These are phyloP conservation scores for Nematocida sp. DNA, from an alignment of 371 early-diverging fungal species.

Conservation along the genomic window DNA sequence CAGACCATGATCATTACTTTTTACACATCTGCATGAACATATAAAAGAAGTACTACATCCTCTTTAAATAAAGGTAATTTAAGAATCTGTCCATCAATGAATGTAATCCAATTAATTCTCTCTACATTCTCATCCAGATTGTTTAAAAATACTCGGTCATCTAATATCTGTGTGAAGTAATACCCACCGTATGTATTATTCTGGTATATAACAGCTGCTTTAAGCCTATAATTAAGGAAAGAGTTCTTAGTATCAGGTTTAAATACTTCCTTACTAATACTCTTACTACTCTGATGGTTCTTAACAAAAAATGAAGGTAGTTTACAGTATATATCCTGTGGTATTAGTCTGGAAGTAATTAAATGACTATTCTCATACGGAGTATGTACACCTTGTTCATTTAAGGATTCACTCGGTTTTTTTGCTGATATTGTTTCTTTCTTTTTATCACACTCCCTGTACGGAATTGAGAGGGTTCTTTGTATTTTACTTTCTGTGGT, in stretches of 20 bases:
- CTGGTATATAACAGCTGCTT: slow-evolving; percentile 19
- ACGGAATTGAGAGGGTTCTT: neutral
- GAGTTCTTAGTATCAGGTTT: neutral
- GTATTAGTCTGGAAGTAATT: neutral
- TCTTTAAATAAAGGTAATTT: slow-evolving; percentile 9
- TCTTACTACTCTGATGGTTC: neutral
- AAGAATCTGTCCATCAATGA: slow-evolving; percentile 7
- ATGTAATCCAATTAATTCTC: slow-evolving; percentile 15
- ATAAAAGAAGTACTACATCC: slow-evolving; percentile 25
- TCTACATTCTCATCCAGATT: neutral
- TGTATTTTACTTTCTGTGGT: neutral
- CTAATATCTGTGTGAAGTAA: slow-evolving; percentile 25
- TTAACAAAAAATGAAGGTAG: neutral
- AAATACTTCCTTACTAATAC: neutral
- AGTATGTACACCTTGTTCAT: neutral
- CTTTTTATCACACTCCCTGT: neutral
- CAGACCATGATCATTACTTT: too few species aligned
- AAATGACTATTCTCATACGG: neutral
- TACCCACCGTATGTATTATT: neutral
- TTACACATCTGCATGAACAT: neutral
- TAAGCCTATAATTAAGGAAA: slow-evolving; percentile 11
- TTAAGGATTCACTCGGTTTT: neutral
- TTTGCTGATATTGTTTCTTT: neutral
- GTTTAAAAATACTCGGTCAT: slow-evolving; percentile 7
- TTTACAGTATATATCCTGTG: neutral